Evolutionary conservation across 2,329 filamentous ascomycete species (phyloP).

Genomic region (Bipolaris victoriae): DNA sequence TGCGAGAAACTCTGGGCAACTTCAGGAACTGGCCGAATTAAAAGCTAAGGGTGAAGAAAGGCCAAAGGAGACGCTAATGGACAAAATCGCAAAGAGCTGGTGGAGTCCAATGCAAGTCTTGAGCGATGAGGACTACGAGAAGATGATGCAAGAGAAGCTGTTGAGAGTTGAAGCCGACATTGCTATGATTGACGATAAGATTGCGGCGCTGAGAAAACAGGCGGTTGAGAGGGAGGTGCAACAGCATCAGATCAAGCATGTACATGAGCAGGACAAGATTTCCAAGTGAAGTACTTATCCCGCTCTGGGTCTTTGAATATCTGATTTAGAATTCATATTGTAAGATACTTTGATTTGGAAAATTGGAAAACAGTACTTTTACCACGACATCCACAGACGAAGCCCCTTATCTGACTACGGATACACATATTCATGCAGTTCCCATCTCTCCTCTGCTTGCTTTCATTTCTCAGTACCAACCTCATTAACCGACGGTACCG

Average conservation of each 20-base stretch:
- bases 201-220: conserved; percentile 57
- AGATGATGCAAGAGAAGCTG: conserved; percentile 73
- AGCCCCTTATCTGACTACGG: no score
- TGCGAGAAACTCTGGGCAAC: conserved; percentile 49
- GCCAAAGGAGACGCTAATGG: conserved; percentile 52
- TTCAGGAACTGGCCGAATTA: conserved; percentile 44
- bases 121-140: conserved; percentile 74
- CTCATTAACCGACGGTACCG: neutral
- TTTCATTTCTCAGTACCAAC: neutral
- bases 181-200: conserved; percentile 77
- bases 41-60: conserved; percentile 33
- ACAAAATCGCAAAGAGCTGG: conserved; percentile 64
- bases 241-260: conserved; percentile 17
- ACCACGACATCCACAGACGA: neutral
- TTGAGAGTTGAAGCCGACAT: conserved; percentile 77
- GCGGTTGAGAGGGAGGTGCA: conserved; percentile 29
- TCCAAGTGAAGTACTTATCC: neutral
- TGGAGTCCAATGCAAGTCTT: conserved; percentile 75
- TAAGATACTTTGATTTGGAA: neutral
- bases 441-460: no score
- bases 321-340: neutral
- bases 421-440: no score
- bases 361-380: neutral
- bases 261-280: conserved; percentile 1
- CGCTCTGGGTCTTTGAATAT: no score